phyloP scores from a whole-genome alignment of 108 stramenopile species.

The Skeletonema tropicum region DNA sequence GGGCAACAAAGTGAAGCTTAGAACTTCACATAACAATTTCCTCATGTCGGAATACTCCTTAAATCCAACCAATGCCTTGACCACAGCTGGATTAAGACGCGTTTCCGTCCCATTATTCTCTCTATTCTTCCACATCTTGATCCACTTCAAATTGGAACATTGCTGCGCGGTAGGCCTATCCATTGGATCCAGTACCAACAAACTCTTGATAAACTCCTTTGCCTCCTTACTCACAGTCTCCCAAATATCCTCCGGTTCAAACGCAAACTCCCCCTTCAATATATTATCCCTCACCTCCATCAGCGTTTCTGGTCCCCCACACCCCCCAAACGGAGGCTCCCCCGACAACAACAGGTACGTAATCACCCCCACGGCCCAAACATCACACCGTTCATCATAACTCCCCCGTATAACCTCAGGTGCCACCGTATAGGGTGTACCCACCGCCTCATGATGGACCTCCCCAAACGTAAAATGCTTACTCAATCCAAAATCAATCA shows the following conservation, averaged over 20 bases:
- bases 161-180: constrained; percentile 85
- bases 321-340: constrained; percentile 88
- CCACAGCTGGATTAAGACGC: constrained; percentile 76
- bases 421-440: constrained; percentile 89
- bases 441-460: constrained; percentile 85
- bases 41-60: constrained; percentile 90
- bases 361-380: constrained; percentile 90
- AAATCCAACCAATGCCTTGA: constrained; percentile 81
- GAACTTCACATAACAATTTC: constrained; percentile 85
- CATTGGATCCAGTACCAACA: constrained; percentile 88
- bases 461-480: constrained; percentile 90
- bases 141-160: constrained; percentile 87
- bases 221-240: constrained; percentile 73
- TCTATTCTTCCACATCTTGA: constrained; percentile 72
- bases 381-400: constrained; percentile 89
- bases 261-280: constrained; percentile 59
- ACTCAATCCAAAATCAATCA: constrained; percentile 97
- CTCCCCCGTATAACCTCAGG: constrained; percentile 86
- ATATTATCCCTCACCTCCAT: constrained; percentile 84
- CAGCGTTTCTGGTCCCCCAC: constrained; percentile 81
- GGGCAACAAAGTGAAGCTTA: constrained; percentile 88
- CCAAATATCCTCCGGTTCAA: constrained; percentile 85
- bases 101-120: constrained; percentile 48
- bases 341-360: constrained; percentile 68
- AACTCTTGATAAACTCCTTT: constrained; percentile 80